Conservation (phyloP, 148 eudicot species). For the Tetragonia tetragonoides region DNA sequence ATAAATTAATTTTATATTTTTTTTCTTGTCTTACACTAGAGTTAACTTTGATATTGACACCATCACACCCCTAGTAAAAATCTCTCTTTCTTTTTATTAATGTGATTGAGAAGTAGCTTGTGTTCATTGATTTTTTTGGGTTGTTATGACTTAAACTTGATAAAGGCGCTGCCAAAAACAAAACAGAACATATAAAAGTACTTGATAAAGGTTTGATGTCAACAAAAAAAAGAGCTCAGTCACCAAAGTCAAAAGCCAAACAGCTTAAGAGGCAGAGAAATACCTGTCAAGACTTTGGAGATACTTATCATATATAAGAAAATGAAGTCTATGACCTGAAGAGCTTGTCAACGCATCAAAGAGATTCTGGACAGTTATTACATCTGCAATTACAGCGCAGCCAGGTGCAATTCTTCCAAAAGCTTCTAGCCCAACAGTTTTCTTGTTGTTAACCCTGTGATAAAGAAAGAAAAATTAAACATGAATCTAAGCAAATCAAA, state of each 20-base stretch:
- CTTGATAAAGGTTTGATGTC: too few relatives aligned
- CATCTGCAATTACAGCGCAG: conserved; percentile 67
- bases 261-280: conserved; percentile 21
- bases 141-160: too few relatives aligned
- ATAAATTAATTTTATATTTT: too few relatives aligned
- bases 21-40: too few relatives aligned
- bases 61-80: background rate
- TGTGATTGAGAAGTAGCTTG: too few relatives aligned
- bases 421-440: conserved; percentile 78
- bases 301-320: conserved; percentile 75
- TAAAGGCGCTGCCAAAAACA: too few relatives aligned
- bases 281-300: conserved; percentile 75
- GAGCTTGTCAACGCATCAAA: conserved; percentile 71
- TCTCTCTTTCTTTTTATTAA: background rate
- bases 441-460: conserved; percentile 59
- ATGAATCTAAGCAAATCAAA: background rate
- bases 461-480: conserved; percentile 4
- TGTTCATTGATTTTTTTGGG: too few relatives aligned
- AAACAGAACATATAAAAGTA: too few relatives aligned
- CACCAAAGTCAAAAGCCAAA: conserved; percentile 4
- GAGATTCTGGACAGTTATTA: conserved; percentile 70
- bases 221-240: background rate
- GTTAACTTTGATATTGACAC: background rate
- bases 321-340: conserved; percentile 72
- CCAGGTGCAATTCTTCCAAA: conserved; percentile 82